phyloP scores from a whole-genome alignment of 768 basidiomycete species.

The Rhizopogon vulgaris region DNA sequence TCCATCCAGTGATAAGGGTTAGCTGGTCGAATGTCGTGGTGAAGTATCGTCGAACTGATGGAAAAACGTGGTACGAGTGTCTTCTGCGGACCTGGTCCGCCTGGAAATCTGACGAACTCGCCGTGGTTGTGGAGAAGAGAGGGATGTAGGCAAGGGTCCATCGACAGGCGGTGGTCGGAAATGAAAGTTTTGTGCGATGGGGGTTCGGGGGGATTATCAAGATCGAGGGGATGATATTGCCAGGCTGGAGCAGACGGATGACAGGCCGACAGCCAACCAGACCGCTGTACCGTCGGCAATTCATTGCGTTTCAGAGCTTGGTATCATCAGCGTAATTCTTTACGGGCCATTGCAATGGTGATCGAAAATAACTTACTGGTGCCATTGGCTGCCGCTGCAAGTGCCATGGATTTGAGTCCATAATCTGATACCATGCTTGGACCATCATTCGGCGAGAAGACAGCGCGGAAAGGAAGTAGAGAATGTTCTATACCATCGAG shows the following conservation, averaged over 20 bases:
- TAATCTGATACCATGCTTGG: conserved; percentile 23
- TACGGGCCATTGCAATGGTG: background rate
- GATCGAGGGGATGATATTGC: conserved; percentile 26
- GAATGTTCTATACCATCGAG: conserved; percentile 20
- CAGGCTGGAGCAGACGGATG: conserved; percentile 19
- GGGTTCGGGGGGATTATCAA: background rate
- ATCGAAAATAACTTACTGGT: conserved; percentile 13
- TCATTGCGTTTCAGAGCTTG: conserved; percentile 24
- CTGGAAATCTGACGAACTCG: conserved; percentile 41
- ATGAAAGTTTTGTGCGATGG: conserved; percentile 25
- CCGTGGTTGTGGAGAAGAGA: conserved; percentile 37
- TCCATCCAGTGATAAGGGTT: conserved; percentile 42
- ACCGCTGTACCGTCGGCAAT: conserved; percentile 28
- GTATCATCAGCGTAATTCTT: background rate
- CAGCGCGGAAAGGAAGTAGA: conserved; percentile 26
- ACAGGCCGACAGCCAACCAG: conserved; percentile 19
- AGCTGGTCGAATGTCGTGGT: conserved; percentile 51
- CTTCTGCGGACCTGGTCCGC: conserved; percentile 38
- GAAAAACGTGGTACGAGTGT: conserved; percentile 48
- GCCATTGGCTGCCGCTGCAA: conserved; percentile 22
- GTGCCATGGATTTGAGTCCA: conserved; percentile 15
- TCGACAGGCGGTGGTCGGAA: conserved; percentile 26
- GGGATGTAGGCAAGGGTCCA: conserved; percentile 34
- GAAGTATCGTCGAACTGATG: conserved; percentile 41
- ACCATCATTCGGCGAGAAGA: conserved; percentile 24